phyloP scores from a whole-genome alignment of 2,329 filamentous ascomycete genomes.

The Hypoxylon sp. region DNA sequence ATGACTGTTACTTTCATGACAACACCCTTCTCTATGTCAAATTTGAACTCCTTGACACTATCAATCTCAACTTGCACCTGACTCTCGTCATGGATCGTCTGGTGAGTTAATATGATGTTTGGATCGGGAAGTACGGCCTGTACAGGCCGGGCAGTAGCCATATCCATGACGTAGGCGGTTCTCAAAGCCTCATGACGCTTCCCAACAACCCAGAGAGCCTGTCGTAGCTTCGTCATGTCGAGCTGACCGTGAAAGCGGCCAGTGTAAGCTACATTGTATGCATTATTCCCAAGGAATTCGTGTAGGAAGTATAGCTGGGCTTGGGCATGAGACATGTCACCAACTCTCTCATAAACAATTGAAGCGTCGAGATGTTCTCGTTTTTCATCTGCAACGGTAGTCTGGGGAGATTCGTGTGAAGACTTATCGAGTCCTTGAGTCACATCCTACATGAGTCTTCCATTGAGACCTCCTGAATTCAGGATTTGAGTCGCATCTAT shows the following conservation, averaged over 20 bases:
- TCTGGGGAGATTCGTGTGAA: too few species aligned
- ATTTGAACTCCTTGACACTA: neutral
- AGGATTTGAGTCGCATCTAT: too few species aligned
- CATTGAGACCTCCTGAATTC: too few species aligned
- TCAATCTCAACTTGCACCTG: neutral
- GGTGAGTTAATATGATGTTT: too few species aligned
- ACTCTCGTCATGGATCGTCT: too few species aligned
- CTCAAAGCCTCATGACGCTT: slow-evolving; percentile 26
- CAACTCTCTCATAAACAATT: slow-evolving; percentile 52
- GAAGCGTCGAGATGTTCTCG: too few species aligned
- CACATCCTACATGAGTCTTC: too few species aligned
- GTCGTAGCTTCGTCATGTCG: neutral
- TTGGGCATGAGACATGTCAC: neutral
- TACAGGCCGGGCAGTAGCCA: too few species aligned
- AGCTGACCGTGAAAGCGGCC: neutral
- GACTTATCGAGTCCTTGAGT: too few species aligned
- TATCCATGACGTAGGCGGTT: slow-evolving; percentile 16
- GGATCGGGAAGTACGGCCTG: too few species aligned
- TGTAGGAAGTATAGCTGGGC: neutral
- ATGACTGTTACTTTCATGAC: neutral
- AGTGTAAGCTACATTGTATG: neutral
- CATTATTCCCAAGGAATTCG: slow-evolving; percentile 6
- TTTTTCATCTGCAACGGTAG: too few species aligned
- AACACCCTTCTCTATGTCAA: neutral
- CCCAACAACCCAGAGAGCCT: neutral